Evolutionary conservation across 768 basidiomycete genomes (phyloP).

Genomic region (Tricholoma furcatifolium): DNA sequence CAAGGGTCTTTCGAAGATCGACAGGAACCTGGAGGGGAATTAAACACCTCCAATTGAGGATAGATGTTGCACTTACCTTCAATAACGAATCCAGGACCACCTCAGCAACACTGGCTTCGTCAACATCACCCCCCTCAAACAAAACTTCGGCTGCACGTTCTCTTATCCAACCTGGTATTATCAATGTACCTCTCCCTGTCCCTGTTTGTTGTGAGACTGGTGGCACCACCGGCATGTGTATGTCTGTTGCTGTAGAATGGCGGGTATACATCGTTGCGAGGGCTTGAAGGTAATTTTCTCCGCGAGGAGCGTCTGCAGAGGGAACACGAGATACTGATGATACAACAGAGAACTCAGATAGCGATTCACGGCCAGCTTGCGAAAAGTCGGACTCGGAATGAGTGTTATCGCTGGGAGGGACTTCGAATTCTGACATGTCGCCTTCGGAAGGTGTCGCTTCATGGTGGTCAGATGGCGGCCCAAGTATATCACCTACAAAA

Average conservation of each 20-base stretch:
- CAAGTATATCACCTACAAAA: slow-evolving; percentile 74
- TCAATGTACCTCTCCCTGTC: slow-evolving; percentile 73
- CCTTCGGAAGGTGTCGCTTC: slow-evolving; percentile 31
- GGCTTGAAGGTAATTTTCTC: slow-evolving; percentile 59
- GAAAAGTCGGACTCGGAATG: slow-evolving; percentile 71
- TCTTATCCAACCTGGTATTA: slow-evolving; percentile 93
- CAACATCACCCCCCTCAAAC: slow-evolving; percentile 87
- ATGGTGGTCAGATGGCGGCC: slow-evolving; percentile 32
- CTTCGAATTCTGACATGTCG: slow-evolving; percentile 38
- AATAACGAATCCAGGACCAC: slow-evolving; percentile 75
- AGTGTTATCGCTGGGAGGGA: slow-evolving; percentile 50
- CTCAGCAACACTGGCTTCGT: slow-evolving; percentile 83
- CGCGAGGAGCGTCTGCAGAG: slow-evolving; percentile 27
- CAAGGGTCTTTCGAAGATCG: slow-evolving; percentile 83
- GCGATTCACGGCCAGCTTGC: slow-evolving; percentile 46
- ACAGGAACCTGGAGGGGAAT: slow-evolving; percentile 65
- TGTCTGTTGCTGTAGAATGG: slow-evolving; percentile 75
- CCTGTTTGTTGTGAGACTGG: slow-evolving; percentile 66
- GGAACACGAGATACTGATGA: slow-evolving; percentile 35
- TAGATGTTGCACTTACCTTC: slow-evolving; percentile 49
- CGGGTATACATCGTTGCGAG: slow-evolving; percentile 70
- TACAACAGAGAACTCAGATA: slow-evolving; percentile 56
- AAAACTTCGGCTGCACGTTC: slow-evolving; percentile 90
- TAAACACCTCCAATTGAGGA: neutral
- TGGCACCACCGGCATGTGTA: slow-evolving; percentile 67